Evolutionary conservation across 805 yeast genomes (phyloP).

Genomic region (Candida michaelii): DNA sequence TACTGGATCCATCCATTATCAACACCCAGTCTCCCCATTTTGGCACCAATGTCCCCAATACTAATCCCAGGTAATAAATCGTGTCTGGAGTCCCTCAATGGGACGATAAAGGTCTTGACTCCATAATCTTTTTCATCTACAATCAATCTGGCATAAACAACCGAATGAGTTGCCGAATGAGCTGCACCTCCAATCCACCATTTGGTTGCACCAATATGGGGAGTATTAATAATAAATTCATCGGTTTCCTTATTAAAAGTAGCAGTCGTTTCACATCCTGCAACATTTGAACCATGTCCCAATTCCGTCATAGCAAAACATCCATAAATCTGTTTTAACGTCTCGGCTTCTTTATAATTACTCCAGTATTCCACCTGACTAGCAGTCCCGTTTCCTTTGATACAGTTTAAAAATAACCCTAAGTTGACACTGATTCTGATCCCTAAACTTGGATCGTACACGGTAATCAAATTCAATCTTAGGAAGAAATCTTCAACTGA

Average conservation of each 20-base stretch:
- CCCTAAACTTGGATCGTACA: conserved; percentile 38
- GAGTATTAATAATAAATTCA: conserved; percentile 77
- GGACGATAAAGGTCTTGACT: conserved; percentile 89
- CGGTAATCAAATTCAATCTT: conserved; percentile 36
- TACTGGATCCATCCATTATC: conserved; percentile 98
- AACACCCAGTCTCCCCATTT: conserved; percentile 95
- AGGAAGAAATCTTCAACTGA: conserved; percentile 30
- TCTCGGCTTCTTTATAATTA: conserved; percentile 30
- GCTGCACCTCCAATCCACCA: conserved; percentile 99
- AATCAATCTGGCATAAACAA: conserved; percentile 80
- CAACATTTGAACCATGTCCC: conserved; percentile 93
- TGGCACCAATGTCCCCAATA: conserved; percentile 90
- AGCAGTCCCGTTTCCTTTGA: conserved; percentile 42
- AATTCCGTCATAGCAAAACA: conserved; percentile 93
- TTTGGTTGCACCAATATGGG: conserved; percentile 89
- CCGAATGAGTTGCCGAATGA: conserved; percentile 84
- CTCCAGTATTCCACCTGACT: conserved; percentile 41
- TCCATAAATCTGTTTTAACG: conserved; percentile 54
- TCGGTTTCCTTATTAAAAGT: conserved; percentile 65
- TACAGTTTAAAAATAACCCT: conserved; percentile 39
- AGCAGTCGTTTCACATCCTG: conserved; percentile 91
- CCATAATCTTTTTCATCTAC: conserved; percentile 87
- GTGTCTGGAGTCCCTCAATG: conserved; percentile 75
- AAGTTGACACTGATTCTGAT: conserved; percentile 40
- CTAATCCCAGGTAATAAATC: conserved; percentile 75